Conservation (phyloP, 2,329 filamentous ascomycete species). For the Fusarium sp. region DNA sequence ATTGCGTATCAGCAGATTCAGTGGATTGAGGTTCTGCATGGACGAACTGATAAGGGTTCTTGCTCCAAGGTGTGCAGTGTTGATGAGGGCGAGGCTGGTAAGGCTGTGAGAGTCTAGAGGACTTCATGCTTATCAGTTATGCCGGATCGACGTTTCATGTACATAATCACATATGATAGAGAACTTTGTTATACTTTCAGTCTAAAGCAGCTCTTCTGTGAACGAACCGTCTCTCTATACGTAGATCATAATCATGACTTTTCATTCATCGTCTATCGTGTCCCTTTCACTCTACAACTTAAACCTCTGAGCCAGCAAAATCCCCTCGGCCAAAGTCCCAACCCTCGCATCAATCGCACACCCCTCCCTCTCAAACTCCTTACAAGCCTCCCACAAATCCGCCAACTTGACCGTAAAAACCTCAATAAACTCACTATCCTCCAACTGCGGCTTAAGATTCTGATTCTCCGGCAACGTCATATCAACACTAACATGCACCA, state of each 20-base stretch:
- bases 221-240: too few relatives aligned
- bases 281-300: slow-evolving; percentile 49
- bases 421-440: slow-evolving; percentile 86
- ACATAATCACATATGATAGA: not conserved
- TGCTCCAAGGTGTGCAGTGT: slow-evolving; percentile 40
- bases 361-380: slow-evolving; percentile 74
- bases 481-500: slow-evolving; percentile 80
- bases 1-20: slow-evolving; percentile 67
- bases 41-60: slow-evolving; percentile 45
- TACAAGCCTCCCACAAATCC: slow-evolving; percentile 73
- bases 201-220: not conserved
- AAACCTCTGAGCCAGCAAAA: slow-evolving; percentile 74
- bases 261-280: not conserved
- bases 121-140: not conserved
- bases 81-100: slow-evolving; percentile 50
- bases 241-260: not conserved
- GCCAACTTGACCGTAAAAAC: slow-evolving; percentile 76
- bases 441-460: slow-evolving; percentile 74
- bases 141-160: not conserved
- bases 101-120: slow-evolving; percentile 47
- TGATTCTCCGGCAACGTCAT: slow-evolving; percentile 76
- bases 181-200: not conserved
- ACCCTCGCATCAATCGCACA: slow-evolving; percentile 84
- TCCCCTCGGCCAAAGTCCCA: slow-evolving; percentile 80
- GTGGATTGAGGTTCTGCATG: slow-evolving; percentile 69